Evolutionary conservation across 129 eudicot genomes (phyloP).

Genomic region (carrot (Daucus carota)): DNA sequence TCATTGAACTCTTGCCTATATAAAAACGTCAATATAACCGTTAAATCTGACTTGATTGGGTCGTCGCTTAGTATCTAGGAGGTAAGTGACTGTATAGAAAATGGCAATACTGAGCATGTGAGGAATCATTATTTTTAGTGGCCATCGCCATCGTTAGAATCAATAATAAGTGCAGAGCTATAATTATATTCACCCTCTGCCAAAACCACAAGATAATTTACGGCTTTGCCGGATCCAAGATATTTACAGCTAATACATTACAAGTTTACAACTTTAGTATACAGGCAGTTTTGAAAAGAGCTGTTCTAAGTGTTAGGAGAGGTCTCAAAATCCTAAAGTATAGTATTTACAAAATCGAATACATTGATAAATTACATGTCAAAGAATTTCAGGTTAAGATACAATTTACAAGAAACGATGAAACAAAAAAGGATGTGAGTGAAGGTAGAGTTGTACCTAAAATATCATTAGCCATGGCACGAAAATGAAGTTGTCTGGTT

Average conservation of each 20-base stretch:
- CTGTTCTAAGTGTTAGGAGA: background rate
- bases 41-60: background rate
- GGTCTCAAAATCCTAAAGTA: background rate
- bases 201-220: background rate
- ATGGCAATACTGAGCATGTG: background rate
- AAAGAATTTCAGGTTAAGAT: no score
- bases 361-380: no score
- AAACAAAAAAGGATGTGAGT: no score
- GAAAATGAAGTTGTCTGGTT: conserved; percentile 64
- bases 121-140: background rate
- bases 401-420: no score
- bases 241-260: no score
- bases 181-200: no score
- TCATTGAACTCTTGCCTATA: no score
- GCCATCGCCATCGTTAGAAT: background rate
- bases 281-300: no score
- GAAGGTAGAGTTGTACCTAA: conserved; percentile 34
- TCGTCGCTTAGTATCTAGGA: background rate
- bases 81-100: background rate
- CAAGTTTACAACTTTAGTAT: no score
- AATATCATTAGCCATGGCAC: conserved; percentile 80
- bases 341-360: no score
- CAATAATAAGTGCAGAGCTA: background rate
- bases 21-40: background rate
- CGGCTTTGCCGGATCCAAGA: background rate